These are phyloP conservation scores for Collybia mongolica DNA, from an alignment of 768 basidiomycete species.

Conservation along the genomic window DNA sequence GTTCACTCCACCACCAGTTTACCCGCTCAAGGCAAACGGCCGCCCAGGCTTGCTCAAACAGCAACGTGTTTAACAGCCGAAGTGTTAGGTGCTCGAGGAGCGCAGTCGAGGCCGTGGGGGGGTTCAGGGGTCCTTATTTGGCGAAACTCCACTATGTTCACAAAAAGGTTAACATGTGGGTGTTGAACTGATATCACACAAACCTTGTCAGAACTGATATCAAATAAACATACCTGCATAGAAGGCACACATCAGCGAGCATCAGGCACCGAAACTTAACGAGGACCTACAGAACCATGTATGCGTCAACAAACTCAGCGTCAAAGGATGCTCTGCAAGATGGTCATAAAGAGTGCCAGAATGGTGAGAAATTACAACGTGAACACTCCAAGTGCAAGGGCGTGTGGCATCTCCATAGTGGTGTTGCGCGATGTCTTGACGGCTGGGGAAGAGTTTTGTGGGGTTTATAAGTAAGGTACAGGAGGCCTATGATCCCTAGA, in stretches of 20 bases:
- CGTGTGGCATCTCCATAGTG: not conserved
- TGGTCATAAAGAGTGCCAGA: conserved; percentile 16
- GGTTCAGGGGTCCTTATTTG: conserved; percentile 33
- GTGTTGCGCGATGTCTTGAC: too few species aligned
- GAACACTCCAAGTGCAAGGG: conserved; percentile 14
- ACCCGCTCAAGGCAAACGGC: conserved; percentile 39
- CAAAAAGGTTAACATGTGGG: not conserved
- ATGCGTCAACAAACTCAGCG: conserved; percentile 25
- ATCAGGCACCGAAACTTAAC: not conserved
- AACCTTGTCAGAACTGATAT: conserved; percentile 26
- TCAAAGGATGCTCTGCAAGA: conserved; percentile 14
- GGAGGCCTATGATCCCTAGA: too few species aligned
- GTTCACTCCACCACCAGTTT: conserved; percentile 74
- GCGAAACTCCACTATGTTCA: conserved; percentile 51
- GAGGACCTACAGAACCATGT: conserved; percentile 36
- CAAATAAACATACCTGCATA: conserved; percentile 32
- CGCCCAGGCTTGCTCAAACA: conserved; percentile 62
- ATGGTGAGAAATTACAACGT: conserved; percentile 25
- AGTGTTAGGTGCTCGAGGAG: conserved; percentile 34
- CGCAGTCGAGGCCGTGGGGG: not conserved
- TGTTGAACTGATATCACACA: not conserved
- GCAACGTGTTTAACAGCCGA: conserved; percentile 53
- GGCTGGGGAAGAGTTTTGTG: too few species aligned
- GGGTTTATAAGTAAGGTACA: too few species aligned
- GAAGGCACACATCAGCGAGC: not conserved